Percentiles rank a stretch among this genome's conserved stretches.
phyloP scores from a whole-genome alignment of 2,329 filamentous ascomycete genomes.

The Pyrenochaeta sp. region DNA sequence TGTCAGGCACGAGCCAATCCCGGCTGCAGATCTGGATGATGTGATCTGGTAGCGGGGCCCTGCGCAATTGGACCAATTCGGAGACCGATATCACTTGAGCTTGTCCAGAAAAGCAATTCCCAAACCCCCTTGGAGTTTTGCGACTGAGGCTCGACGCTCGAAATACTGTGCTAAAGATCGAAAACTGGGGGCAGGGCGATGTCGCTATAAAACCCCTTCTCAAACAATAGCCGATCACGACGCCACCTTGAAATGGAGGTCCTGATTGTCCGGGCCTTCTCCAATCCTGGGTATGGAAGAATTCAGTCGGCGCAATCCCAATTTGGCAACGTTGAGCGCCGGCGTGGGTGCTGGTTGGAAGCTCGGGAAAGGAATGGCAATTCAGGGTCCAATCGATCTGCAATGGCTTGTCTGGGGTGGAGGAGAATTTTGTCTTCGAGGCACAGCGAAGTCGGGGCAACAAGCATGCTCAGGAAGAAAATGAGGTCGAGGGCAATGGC shows the following conservation, averaged over 20 bases:
- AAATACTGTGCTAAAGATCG: not conserved
- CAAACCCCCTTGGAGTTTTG: not conserved
- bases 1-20: slow-evolving; percentile 33
- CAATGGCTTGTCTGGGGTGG: not conserved
- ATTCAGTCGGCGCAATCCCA: slow-evolving; percentile 6
- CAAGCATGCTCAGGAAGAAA: not conserved
- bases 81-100: not conserved
- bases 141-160: not conserved
- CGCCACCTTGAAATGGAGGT: slow-evolving; percentile 16
- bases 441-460: no score
- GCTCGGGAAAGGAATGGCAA: slow-evolving; percentile 12
- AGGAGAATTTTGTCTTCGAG: not conserved
- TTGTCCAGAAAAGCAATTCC: not conserved
- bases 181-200: not conserved
- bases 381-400: not conserved
- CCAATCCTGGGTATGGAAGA: slow-evolving; percentile 3
- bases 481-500: not conserved
- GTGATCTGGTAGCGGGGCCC: slow-evolving; percentile 10
- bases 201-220: slow-evolving; percentile 21
- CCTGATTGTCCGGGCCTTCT: slow-evolving; percentile 14
- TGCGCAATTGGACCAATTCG: slow-evolving; percentile 1
- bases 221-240: slow-evolving; percentile 15
- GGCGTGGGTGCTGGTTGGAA: not conserved
- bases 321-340: not conserved
- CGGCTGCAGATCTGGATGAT: slow-evolving; percentile 8